These are phyloP conservation scores for Nannochloris sp. DNA, from an alignment of 139 green algal species.

Conservation along the genomic window DNA sequence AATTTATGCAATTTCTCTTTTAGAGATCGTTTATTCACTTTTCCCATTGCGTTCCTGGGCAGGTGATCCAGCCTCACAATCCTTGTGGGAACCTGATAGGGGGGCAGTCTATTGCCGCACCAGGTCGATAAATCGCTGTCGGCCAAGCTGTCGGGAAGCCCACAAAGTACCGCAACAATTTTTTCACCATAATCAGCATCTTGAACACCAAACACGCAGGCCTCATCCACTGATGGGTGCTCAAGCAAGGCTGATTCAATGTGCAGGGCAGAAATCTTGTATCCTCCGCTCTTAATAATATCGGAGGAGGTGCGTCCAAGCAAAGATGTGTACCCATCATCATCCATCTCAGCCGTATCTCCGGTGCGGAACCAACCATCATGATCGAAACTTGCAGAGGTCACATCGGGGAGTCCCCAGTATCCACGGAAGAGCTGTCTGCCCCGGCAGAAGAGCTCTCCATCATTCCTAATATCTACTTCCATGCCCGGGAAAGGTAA, in stretches of 20 bases:
- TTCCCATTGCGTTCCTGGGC: conserved; percentile 93
- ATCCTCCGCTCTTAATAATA: conserved; percentile 91
- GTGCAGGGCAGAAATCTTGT: conserved; percentile 76
- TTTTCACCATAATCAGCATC: conserved; percentile 68
- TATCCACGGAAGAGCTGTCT: conserved; percentile 81
- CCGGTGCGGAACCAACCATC: conserved; percentile 88
- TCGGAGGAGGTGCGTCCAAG: conserved; percentile 81
- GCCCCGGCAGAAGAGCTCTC: conserved; percentile 67
- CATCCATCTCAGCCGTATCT: conserved; percentile 19
- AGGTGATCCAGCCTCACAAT: conserved; percentile 53
- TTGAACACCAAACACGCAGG: conserved; percentile 74
- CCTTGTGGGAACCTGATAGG: conserved; percentile 57
- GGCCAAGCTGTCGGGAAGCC: conserved; percentile 1
- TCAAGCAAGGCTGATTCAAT: conserved; percentile 73
- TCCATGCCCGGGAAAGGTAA: conserved; percentile 50
- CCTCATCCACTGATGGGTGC: conserved; percentile 61
- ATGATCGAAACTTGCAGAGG: conserved; percentile 60
- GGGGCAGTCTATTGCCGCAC: conserved; percentile 39
- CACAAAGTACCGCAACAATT: conserved; percentile 19
- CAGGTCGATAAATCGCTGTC: conserved; percentile 32
- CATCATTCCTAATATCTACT: conserved; percentile 45
- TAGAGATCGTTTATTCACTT: conserved; percentile 88
- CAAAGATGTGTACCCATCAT: conserved; percentile 56
- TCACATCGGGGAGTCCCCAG: conserved; percentile 66
- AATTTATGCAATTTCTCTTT: conserved; percentile 2